phyloP scores from a whole-genome alignment of 805 yeast species.

The Wickerhamiella musiphila region DNA sequence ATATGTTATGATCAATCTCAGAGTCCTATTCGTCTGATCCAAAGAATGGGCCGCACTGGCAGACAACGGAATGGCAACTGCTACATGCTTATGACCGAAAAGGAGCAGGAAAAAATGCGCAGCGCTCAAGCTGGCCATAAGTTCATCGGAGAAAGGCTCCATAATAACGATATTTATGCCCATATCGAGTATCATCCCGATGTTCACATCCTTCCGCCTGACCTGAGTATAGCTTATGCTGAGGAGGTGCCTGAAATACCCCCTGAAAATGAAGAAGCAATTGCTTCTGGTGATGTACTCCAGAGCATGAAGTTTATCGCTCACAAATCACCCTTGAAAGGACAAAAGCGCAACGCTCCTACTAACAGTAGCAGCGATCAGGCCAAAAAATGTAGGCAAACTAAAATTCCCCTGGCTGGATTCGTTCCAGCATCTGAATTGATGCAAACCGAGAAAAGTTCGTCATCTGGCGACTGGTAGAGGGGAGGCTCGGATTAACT shows the following conservation, averaged over 20 bases:
- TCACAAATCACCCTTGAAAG: no score
- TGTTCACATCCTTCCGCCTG: conserved; percentile 52
- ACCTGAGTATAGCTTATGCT: conserved; percentile 37
- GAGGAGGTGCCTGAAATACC: conserved; percentile 47
- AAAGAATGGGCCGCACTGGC: conserved; percentile 97
- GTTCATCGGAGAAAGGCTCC: conserved; percentile 35
- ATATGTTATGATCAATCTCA: conserved; percentile 85
- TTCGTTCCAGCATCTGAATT: no score
- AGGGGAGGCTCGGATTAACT: no score
- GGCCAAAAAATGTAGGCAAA: background rate
- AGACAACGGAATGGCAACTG: conserved; percentile 83
- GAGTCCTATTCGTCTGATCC: conserved; percentile 84
- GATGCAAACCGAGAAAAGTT: no score
- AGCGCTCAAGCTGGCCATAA: conserved; percentile 73
- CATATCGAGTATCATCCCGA: conserved; percentile 29
- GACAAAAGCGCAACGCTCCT: background rate
- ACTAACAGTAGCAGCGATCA: background rate
- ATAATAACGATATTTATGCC: conserved; percentile 22
- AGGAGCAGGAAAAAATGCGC: conserved; percentile 64
- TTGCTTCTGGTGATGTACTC: conserved; percentile 11
- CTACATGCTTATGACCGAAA: conserved; percentile 52
- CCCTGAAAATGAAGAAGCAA: conserved; percentile 37
- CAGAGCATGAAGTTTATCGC: conserved; percentile 10
- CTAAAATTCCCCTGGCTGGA: no score
- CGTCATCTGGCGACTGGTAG: no score